Base-by-base conservation (phyloP, 2,329 filamentous ascomycete genomes). In the Xylaria sp. region DNA sequence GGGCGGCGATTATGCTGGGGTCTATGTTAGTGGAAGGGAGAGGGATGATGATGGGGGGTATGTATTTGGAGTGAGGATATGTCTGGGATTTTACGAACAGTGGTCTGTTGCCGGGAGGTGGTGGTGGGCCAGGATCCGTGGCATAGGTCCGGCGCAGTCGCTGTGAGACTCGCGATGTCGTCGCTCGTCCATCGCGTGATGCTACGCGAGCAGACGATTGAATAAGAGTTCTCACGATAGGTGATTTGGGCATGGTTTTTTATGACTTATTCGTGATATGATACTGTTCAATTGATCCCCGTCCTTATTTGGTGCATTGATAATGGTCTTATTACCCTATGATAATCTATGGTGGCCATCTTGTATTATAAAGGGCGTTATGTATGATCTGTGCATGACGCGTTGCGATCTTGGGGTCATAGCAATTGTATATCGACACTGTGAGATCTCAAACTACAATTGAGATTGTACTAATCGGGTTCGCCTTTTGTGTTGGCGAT, bases 1-100 rank as follows among this genome's bases (percentile, higher is more conserved):
- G 62, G 6, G 63, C 46, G 9, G 51, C 69, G 65, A 73, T 58
- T 28, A 74, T 61, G 20, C 71, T 72, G 15, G 15, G n/a, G n/a
- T n/a, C n/a, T 7, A 51, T 60, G 58, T 52, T 18, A 41, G 39
- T 36, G 33, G 3, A 5, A 18, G 31, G 23, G 33, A 13, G 2
- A 28, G 31, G 49, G 3, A 7, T 18, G 49, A 23, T n/a, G 18
- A 48, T 3, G 25, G 20, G 18, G 6, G 20, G 15, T 13, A 2
- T 9, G 23, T 28, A n/a, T n/a, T 33, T 23, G 23, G 48, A 20
- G 20, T 12, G 23, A 18, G 25, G 31, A n/a, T n/a, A 25, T 36
- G 3, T 2, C 28, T 28, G 28, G 28, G 28, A 4, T 18, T 6
- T 12, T 41, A 64, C 71, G 33, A 33, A 74, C 72, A 67, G 5